Base-by-base conservation (phyloP, 1,284 basidiomycete genomes). In the Pascua sp. region DNA sequence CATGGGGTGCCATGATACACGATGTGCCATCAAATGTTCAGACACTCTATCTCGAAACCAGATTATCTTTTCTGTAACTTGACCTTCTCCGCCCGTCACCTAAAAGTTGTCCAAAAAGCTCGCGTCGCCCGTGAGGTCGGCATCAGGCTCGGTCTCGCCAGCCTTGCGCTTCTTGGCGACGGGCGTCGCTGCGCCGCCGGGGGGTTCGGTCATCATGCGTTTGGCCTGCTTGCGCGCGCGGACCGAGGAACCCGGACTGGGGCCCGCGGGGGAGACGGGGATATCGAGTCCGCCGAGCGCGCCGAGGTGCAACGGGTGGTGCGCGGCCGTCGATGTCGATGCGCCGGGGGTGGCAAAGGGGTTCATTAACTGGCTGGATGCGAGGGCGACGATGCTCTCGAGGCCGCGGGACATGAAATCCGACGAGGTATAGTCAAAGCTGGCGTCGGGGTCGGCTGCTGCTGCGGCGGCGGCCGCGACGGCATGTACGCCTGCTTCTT, bases 131-230 rank as follows among this genome's bases (percentile, higher is more conserved):
- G 45, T 47, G 11, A 62, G 46, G n/a, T 60, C 59, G 24, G 58
- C 51, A 46, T 54, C 55, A 5, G 18, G 42, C 13, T 43, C 49
- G 16, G 12, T 49, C 18, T 42, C 51, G 17, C 15, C 54, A n/a
- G 42, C 46, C 41, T 53, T 61, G 4, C 54, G 47, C 39, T 64
- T 47, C 57, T 70, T 70, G 1, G 70, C 54, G 8, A 75, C 73
- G 11, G 73, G 73, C 50, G 65, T 69, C 9, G 68, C 71, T 0
- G 73, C 70, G 12, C 73, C 73, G 15, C 70, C 71, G 1, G 73
- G 73, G 2, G 67, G 46, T 49, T 71, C 68, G 32, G 53, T 59
- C 48, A 66, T 65, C 48, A 54, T 57, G 39, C 70, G 51, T 56
- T 73, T 73, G 3, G 66, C 65, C 54, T 70, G 62, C 48, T 67